Evolutionary conservation across 768 basidiomycete species (phyloP).

Genomic region (Calocera viscosa): DNA sequence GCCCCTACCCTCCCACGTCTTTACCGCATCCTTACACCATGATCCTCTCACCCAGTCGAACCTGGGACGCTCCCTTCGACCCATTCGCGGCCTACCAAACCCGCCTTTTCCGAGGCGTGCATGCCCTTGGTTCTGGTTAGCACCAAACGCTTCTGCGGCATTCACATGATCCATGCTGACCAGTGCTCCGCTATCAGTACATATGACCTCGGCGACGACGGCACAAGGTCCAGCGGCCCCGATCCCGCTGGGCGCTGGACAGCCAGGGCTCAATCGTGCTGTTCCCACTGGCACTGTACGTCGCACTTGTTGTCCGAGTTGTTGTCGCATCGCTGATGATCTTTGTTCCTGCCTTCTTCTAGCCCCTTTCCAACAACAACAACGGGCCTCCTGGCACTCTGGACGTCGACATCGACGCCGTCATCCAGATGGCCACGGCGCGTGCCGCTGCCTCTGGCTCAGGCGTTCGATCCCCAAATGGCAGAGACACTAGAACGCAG

Average conservation of each 20-base stretch:
- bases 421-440: conserved; percentile 77
- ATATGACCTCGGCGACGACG: conserved; percentile 7
- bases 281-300: background rate
- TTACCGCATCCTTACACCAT: background rate
- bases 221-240: conserved; percentile 1
- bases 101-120: background rate
- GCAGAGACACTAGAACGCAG: conserved; percentile 82
- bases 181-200: background rate
- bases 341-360: background rate
- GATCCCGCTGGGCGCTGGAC: background rate
- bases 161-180: background rate
- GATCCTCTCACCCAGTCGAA: background rate
- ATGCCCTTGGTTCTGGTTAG: conserved; percentile 6
- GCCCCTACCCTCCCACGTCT: background rate
- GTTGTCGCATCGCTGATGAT: background rate
- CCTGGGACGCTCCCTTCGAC: conserved; percentile 1
- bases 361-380: background rate
- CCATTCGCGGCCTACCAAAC: conserved; percentile 5
- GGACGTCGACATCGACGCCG: conserved; percentile 80
- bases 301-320: background rate
- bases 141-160: background rate
- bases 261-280: background rate
- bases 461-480: conserved; percentile 15
- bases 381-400: conserved; percentile 22
- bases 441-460: background rate